Base-by-base conservation (phyloP, 108 stramenopile genomes). In the Parietichytrium sp. region DNA sequence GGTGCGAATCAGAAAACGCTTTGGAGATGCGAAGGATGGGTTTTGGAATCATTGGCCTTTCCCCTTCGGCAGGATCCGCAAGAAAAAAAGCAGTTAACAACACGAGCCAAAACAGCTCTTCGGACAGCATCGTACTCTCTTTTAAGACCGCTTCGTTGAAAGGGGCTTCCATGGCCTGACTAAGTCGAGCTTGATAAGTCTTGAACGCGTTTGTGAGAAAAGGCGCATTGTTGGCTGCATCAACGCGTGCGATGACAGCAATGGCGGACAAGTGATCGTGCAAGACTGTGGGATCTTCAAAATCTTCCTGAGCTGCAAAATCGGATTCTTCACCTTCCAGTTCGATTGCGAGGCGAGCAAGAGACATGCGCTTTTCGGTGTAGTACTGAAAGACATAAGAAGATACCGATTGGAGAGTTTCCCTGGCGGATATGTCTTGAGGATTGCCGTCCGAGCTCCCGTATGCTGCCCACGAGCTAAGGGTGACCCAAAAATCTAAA, bases 11-110 rank as follows among this genome's bases (percentile, higher is more conserved):
- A 27, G 38, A 72, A 27, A 72, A 72, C 0, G 10, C 38, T 23
- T n/a, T 72, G 38, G 61, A 72, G 61, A 42, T 12, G 23, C 38
- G 38, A 2, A 72, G 36, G 61, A 72, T 72, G 25, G 38, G 45
- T 8, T 33, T 38, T 13, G 61, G 61, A 72, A 72, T 72, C 61
- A 72, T 72, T 10, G 61, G 61, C 0, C 61, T 10, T 20, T 72
- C 61, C 16, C 61, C 61, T 13, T 72, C 61, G 6, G 61, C 61
- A 31, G 61, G 61, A n/a, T 72, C 61, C 20, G 61, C 61, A 3
- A 72, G 61, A n/a, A 72, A 20, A 0, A 31, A 31, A n/a, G 61
- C 36, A 6, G 61, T 42, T 16, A 72, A 42, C 33, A 72, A 42
- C 8, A 72, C 61, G 23, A 72, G 38, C 61, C 61, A 72, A 27